These are phyloP conservation scores for Rubia peregrina DNA, from an alignment of 305 asterid genomes.

Conservation along the genomic window DNA sequence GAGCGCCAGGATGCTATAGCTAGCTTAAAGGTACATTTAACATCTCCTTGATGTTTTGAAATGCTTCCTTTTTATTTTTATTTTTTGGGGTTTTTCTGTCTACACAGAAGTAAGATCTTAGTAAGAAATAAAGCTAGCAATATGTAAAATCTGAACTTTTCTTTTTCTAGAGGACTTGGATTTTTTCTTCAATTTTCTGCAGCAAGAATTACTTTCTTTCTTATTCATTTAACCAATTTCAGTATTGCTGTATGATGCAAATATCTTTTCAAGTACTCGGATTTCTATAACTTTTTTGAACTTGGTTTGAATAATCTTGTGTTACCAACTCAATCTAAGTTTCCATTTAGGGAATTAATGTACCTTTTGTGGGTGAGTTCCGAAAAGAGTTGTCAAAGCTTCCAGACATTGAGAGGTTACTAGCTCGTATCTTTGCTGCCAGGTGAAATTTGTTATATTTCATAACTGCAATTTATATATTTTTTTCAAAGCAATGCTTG, in stretches of 20 bases:
- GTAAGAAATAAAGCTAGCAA: background rate
- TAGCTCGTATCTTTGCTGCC: conserved; percentile 80
- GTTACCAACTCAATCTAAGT: conserved; percentile 6
- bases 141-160: background rate
- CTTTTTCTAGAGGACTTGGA: background rate
- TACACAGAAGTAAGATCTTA: background rate
- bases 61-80: background rate
- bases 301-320: conserved; percentile 3
- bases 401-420: conserved; percentile 94
- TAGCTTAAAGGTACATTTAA: conserved; percentile 54
- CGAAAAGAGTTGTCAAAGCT: conserved; percentile 79
- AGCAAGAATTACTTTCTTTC: background rate
- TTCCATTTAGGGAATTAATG: conserved; percentile 53
- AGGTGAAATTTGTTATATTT: conserved; percentile 40
- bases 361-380: conserved; percentile 59
- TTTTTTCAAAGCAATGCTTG: conserved; percentile 8
- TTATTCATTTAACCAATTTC: background rate
- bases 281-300: background rate
- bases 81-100: background rate
- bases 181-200: too few species aligned
- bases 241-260: background rate
- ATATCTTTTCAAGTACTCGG: background rate
- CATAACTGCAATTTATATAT: background rate
- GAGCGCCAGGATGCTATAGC: conserved; percentile 95
- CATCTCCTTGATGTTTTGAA: background rate